Percentiles rank a stretch among this genome's conserved stretches.
These are phyloP conservation scores for Chenopodium formosanum DNA, from an alignment of 148 eudicot genomes.

Conservation along the genomic window DNA sequence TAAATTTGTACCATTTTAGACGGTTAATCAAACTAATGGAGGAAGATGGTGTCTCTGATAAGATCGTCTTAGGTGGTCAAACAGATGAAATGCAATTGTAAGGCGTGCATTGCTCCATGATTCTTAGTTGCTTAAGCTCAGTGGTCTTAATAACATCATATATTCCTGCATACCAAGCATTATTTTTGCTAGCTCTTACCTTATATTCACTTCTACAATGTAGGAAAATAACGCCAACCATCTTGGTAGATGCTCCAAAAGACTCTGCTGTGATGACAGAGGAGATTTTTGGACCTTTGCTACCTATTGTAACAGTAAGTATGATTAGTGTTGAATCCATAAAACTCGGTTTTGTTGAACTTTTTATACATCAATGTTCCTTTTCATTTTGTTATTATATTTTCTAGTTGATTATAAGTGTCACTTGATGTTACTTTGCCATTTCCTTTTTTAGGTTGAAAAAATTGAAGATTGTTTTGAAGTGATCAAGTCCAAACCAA, in stretches of 20 bases:
- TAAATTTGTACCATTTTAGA: constrained; percentile 46
- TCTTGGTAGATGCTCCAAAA: constrained; percentile 57
- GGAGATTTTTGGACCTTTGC: constrained; percentile 79
- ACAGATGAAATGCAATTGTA: constrained; percentile 44
- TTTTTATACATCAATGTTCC: too few relatives aligned
- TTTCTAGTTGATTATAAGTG: not conserved
- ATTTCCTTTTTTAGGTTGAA: constrained; percentile 43
- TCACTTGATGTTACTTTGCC: not conserved
- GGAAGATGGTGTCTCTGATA: constrained; percentile 48
- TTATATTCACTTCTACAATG: not conserved
- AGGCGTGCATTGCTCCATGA: constrained; percentile 19
- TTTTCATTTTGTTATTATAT: not conserved
- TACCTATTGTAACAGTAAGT: constrained; percentile 70
- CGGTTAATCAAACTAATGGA: constrained; percentile 46
- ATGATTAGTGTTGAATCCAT: not conserved
- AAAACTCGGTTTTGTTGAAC: not conserved
- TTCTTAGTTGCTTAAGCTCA: not conserved
- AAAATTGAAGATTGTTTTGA: constrained; percentile 49
- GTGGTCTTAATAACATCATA: not conserved
- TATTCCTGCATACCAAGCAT: not conserved
- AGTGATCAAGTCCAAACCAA: constrained; percentile 55
- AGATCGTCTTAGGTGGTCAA: constrained; percentile 62
- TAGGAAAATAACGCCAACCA: constrained; percentile 69
- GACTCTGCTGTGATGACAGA: constrained; percentile 52
- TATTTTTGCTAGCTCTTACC: not conserved